Base-by-base conservation (phyloP, 805 yeast genomes). In the Cyberlindnera sargentensis region DNA sequence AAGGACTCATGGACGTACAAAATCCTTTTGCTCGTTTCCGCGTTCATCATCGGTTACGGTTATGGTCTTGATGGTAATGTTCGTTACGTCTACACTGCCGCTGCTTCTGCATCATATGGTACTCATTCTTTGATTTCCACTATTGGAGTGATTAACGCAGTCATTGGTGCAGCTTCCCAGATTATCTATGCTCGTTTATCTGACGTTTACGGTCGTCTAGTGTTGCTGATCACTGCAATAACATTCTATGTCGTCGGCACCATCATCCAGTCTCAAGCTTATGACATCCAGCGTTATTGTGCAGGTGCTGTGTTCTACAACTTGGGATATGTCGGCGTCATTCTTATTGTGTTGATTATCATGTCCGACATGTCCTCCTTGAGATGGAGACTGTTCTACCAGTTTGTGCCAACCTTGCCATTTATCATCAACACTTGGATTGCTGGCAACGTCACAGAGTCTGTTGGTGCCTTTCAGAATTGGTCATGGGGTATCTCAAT, bases 401-500 rank as follows among this genome's bases (percentile, higher is more conserved):
- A 83, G 31, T 78, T 80, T 50, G 65, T 80, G 32, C 87, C 90
- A 25, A 77, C 87, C 4, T 68, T 78, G 54, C 91, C 91, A 2
- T 81, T 73, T 53, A 76, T 84, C 53, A 79, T 85, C 62, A 84
- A 82, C 63, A 80, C 91, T 11, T 85, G 93, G 93, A 71, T 83
- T 44, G 64, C 80, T 28, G 91, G 88, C 56, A 67, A 79, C 52
- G 67, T 84, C 39, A 63, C 73, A 11, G 49, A 60, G 7, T 64
- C 64, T 31, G 64, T 64, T 9, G 62, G 61, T 27, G 65, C 65
- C 31, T 3, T 42, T 9, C 40, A 48, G 5, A 57, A 70, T 31
- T 81, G 87, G 82, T 70, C 78, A 9, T 84, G 90, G 90, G 82
- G 82, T 55, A 76, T 82, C 52, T 89, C 82, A 34, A 82, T 84